Evolutionary conservation across 2,329 filamentous ascomycete genomes (phyloP), one percentile per base, ranked within the genome.

Genomic region (Cladosporium phlei): DNA sequence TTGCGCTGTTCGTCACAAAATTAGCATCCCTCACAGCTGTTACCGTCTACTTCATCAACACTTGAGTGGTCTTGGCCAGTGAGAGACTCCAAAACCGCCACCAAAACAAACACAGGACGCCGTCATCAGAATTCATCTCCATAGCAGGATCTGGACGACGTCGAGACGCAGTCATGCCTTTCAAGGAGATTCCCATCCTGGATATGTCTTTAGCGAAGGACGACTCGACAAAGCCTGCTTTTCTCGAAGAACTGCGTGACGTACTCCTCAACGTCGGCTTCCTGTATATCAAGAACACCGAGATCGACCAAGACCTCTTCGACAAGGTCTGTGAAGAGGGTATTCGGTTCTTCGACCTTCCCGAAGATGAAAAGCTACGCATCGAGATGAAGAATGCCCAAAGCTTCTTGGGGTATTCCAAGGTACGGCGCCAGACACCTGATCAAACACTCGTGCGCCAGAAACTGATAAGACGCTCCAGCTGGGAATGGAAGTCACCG

Each of bases 241-340:
- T 95, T 58, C 76, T 94, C 0, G 66, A 71, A 1, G 74, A 86
- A 45, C 75, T 95, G 24, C 83, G 85, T 12, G 73, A 85, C 65
- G 86, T 87, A 0, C 70, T 95, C 24, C 78, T 95, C 58, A 85
- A 91, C 63, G 86, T 94, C n/a, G 88, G 88, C 2, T 95, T 95
- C 60, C 66, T 94, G 17, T 95, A 95, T 60, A 77, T 95, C 51
- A 84, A 83, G 61, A 89, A 94, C 60, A 83, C 86, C 2, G 85
- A 84, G 17, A 81, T 91, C 40, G 73, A 83, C 4, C 76, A 83
- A 12, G 70, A 77, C 29, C 68, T 91, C 43, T 80, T 86, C 56
- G 60, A 77, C 19, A 67, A 76, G 51, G 86, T 91, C 20, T 80
- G 88, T 44, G 59, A 68, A 2, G 76, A 88, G 59, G 86, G 85